Conservation (phyloP, 1,284 basidiomycete genomes). For the Cerioporus squamosus region DNA sequence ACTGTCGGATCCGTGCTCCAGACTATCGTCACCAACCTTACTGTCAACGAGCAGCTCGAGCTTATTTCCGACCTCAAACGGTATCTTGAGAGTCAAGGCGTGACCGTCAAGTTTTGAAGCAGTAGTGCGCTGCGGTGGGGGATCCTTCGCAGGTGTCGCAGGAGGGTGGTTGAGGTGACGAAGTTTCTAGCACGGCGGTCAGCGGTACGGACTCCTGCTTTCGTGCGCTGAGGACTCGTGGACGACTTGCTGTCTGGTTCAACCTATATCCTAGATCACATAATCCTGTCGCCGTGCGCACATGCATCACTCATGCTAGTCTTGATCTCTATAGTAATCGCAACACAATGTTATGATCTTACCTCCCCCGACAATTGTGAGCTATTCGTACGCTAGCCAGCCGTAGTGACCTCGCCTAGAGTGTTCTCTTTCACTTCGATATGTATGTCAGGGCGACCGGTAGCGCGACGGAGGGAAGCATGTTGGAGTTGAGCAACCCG, state of each 20-base stretch:
- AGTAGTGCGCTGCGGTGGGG: too few species aligned
- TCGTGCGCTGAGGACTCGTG: not conserved
- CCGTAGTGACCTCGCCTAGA: too few species aligned
- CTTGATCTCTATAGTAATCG: not conserved
- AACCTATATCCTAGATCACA: conserved; percentile 3
- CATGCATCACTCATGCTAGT: conserved; percentile 1
- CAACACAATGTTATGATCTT: not conserved
- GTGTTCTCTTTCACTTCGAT: too few species aligned
- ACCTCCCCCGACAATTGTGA: not conserved
- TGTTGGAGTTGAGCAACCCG: too few species aligned
- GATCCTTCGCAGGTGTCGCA: too few species aligned
- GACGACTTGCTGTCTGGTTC: conserved; percentile 6
- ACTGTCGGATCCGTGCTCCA: conserved; percentile 91
- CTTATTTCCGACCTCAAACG: conserved; percentile 75
- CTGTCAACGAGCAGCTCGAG: conserved; percentile 85
- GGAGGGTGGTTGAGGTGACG: too few species aligned
- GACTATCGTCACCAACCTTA: conserved; percentile 88
- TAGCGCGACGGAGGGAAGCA: too few species aligned
- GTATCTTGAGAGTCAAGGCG: conserved; percentile 74
- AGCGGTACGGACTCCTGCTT: not conserved
- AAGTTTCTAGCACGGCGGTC: not conserved
- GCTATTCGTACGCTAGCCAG: too few species aligned
- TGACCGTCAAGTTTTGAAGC: conserved; percentile 36
- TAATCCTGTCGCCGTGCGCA: conserved; percentile 6
- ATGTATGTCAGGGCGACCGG: too few species aligned